Evolutionary conservation across 139 green algal genomes (phyloP).

Genomic region (Eudorina sp.): DNA sequence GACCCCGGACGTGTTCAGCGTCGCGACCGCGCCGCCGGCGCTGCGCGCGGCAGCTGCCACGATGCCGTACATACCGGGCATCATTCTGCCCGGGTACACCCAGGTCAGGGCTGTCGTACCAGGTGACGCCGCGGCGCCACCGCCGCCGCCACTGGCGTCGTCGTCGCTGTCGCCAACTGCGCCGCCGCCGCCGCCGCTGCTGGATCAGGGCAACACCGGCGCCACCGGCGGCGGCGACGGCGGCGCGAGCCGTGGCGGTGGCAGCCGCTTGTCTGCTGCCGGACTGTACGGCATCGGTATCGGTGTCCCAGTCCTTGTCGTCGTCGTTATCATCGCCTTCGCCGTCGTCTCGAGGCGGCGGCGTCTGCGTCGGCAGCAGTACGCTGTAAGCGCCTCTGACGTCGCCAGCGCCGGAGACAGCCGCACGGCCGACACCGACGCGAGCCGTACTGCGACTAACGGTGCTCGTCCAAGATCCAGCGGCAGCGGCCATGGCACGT

Average conservation of each 20-base stretch:
- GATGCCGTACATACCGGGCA: not conserved
- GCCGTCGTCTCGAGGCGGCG: not conserved
- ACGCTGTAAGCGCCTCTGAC: too few species aligned
- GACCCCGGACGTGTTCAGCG: not conserved
- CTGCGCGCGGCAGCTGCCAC: not conserved
- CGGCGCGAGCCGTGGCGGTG: not conserved
- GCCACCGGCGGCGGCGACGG: too few species aligned
- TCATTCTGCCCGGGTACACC: constrained; percentile 14
- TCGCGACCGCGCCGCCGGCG: not conserved
- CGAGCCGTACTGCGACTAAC: too few species aligned
- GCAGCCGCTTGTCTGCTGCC: too few species aligned
- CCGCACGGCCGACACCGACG: not conserved
- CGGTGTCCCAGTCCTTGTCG: not conserved
- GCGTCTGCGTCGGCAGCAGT: not conserved
- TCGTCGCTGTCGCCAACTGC: not conserved
- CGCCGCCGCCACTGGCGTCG: not conserved
- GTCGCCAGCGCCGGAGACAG: not conserved
- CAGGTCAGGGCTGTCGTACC: not conserved
- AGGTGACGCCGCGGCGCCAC: not conserved
- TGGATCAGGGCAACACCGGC: not conserved
- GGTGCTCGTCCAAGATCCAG: too few species aligned
- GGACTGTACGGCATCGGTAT: not conserved
- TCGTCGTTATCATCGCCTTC: not conserved
- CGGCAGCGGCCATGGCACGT: too few species aligned
- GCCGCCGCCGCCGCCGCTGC: not conserved